Base-by-base conservation (phyloP, 495 filamentous ascomycete genomes). In the Penicillium soppii region DNA sequence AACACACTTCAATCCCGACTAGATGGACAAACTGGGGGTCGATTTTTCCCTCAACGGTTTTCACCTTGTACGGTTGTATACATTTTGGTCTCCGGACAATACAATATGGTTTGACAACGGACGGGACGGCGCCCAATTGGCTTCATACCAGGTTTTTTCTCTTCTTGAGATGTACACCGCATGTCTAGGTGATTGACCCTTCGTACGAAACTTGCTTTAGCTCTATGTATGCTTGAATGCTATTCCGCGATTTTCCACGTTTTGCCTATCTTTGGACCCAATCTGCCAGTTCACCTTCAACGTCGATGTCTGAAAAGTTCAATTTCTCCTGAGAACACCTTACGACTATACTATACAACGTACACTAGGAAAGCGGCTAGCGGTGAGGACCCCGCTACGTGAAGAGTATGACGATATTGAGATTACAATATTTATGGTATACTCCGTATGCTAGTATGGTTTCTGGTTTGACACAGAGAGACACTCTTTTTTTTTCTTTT, bases 381-480 rank as follows among this genome's bases (percentile, higher is more conserved):
- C 20, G 41, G 29, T 44, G 43, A 27, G 25, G n/a, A 44, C 49
- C 57, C 50, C 50, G 47, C n/a, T 29, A 5, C 17, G 45, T 47
- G 36, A 35, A 29, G 25, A 49, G 36, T 40, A 49, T 32, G 35
- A 49, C 47, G 47, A 39, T 40, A 20, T 38, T n/a, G n/a, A n/a
- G n/a, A n/a, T n/a, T n/a, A n/a, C n/a, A 22, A 27, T 38, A 17
- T 36, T 47, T 16, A 4, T 38, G 43, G 27, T 29, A 16, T 43
- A 32, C 29, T 32, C 29, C 29, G 29, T 39, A 21, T 10, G 16
- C 7, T 21, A 37, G 33, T 23, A 19, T 41, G n/a, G 29, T 32
- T 12, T 32, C 3, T 32, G 5, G 8, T 12, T 32, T 40, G 37
- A 21, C 19, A 40, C n/a, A 43, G 16, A 43, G 23, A 40, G 10